A percentile compares a stretch with the other conserved stretches of the same genome.
These are phyloP conservation scores for Nicotiana obtusifolia DNA, from an alignment of 257 asterid genomes.

Conservation along the genomic window DNA sequence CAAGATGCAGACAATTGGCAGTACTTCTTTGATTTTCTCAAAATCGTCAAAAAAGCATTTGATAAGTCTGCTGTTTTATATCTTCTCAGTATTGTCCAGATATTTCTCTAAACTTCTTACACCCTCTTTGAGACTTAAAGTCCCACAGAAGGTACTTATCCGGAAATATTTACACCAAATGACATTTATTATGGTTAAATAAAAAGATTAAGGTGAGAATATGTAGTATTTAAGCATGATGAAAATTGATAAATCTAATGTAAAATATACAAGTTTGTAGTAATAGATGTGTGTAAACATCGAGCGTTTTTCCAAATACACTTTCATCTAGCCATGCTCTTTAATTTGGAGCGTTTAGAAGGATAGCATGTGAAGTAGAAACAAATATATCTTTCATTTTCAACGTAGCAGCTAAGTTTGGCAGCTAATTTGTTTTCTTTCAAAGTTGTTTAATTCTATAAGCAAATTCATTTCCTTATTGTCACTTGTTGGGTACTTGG, in stretches of 20 bases:
- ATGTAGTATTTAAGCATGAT: background rate
- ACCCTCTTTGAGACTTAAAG: background rate
- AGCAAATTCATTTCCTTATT: background rate
- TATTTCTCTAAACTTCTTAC: background rate
- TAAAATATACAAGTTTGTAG: background rate
- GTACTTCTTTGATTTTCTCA: background rate
- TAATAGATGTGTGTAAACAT: background rate
- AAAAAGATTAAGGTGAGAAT: background rate
- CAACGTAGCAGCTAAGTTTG: background rate
- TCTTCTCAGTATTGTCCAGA: background rate
- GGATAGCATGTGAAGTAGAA: background rate
- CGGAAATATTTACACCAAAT: background rate
- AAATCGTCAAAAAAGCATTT: background rate
- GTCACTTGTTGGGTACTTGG: background rate
- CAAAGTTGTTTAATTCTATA: background rate
- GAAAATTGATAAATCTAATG: background rate
- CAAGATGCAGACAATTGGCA: background rate
- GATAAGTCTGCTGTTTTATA: background rate
- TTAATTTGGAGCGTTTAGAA: background rate
- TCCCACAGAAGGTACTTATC: background rate
- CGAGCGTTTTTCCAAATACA: background rate
- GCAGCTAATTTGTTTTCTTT: background rate
- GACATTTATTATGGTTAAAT: background rate
- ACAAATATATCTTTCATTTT: background rate
- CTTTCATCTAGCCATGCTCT: background rate